Evolutionary conservation across 805 yeast species (phyloP).

Genomic region (Vanderwaltozyma tropicalis): DNA sequence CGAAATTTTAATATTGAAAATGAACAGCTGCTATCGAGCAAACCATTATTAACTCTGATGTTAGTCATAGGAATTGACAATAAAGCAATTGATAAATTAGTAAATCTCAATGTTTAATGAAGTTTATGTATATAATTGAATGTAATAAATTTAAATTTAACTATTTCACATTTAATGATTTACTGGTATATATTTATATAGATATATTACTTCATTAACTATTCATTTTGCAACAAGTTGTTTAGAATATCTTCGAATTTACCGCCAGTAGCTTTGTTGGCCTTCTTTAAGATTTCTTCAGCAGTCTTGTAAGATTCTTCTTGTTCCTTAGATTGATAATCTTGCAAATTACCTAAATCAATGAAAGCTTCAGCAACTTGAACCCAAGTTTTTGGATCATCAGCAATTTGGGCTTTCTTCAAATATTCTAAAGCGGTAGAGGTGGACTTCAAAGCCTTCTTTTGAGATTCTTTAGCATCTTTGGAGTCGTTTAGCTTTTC

Average conservation of each 20-base stretch:
- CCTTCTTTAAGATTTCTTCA: slow-evolving; percentile 53
- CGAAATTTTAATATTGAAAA: too few species aligned
- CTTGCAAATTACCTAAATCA: slow-evolving; percentile 63
- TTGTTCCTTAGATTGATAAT: slow-evolving; percentile 56
- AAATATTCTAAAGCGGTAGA: slow-evolving; percentile 48
- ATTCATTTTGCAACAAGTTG: slow-evolving; percentile 31
- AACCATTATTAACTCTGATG: too few species aligned
- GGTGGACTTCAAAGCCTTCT: slow-evolving; percentile 38
- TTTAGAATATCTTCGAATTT: slow-evolving; percentile 56
- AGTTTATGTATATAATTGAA: too few species aligned
- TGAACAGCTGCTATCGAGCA: too few species aligned
- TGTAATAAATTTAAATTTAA: too few species aligned
- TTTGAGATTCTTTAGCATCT: slow-evolving; percentile 35
- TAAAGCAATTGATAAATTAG: too few species aligned
- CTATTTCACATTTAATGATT: too few species aligned
- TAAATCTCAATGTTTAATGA: too few species aligned
- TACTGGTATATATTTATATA: neutral
- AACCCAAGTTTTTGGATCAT: slow-evolving; percentile 74
- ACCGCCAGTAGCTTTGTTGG: slow-evolving; percentile 74
- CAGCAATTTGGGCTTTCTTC: slow-evolving; percentile 50
- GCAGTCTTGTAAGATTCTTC: slow-evolving; percentile 59
- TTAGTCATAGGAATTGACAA: too few species aligned
- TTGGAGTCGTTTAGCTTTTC: slow-evolving; percentile 10
- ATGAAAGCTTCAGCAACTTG: slow-evolving; percentile 79
- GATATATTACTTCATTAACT: neutral